Evolutionary conservation across 768 basidiomycete species (phyloP), one percentile per base, ranked within the genome.

Genomic region (Suillus luteus): DNA sequence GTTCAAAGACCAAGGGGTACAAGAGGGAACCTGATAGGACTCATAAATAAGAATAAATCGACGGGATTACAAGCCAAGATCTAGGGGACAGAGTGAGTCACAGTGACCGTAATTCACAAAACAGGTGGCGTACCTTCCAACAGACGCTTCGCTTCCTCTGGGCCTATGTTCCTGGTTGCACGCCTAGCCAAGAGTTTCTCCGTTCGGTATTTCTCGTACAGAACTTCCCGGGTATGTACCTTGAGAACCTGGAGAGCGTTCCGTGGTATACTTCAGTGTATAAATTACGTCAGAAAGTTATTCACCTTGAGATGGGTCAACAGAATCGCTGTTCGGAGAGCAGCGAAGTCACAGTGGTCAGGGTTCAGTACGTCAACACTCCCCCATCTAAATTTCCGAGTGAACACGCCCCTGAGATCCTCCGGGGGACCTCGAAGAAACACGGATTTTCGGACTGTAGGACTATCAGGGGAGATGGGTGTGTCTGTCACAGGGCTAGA

Each of bases 201-300:
- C 1, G 93, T 95, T 71, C 96, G 83, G 76, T 90, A 98, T 70
- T 89, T 89, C 81, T 98, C 96, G 75, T 98, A 98, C 76, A 96
- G 77, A 62, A 94, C 91, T 74, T 96, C 92, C 69, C 89, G 89
- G 38, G 95, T 96, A 63, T 86, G 87, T 52, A 81, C 85, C 78
- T 93, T 94, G 65, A 96, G 81, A 70, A 90, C 81, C 92, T 95
- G 72, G 27, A 62, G 65, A n/a, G 22, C 60, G 62, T 57, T 66
- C 24, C 6, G 61, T 65, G 54, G 59, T 11, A 43, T 46, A 7
- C 2, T 63, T 64, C 38, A 66, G 49, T 33, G 60, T 41, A 44
- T 44, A 60, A 27, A 41, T 58, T 57, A 73, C 71, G 69, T 68
- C 69, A 70, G 62, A 5, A 12, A 66, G 49, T 60, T 58, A 61